Evolutionary conservation across 164 flowering plant species (phyloP).

Genomic region (Tetrastigma voinierianum): DNA sequence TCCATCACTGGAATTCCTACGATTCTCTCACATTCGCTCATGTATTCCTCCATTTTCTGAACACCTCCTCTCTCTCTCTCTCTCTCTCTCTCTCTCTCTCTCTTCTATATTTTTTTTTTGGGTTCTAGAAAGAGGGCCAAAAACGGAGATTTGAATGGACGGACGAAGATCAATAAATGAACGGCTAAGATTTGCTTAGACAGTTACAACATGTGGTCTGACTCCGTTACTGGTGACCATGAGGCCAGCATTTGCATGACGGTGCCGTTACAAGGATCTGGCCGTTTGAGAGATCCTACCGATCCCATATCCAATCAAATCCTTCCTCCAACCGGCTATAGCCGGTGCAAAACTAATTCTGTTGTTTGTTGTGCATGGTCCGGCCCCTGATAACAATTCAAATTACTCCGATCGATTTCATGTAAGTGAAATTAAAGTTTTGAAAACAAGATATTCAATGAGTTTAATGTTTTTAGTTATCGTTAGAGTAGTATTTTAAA

Average conservation of each 20-base stretch:
- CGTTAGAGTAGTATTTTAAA: too few species aligned
- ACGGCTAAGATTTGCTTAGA: constrained; percentile 17
- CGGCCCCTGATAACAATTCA: too few species aligned
- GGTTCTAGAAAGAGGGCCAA: not conserved
- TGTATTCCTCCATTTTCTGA: constrained; percentile 21
- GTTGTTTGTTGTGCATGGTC: too few species aligned
- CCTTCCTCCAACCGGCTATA: too few species aligned
- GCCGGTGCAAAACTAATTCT: too few species aligned
- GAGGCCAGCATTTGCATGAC: constrained; percentile 13
- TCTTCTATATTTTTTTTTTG: not conserved
- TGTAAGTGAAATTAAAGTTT: too few species aligned
- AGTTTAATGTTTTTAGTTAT: too few species aligned
- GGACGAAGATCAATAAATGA: not conserved
- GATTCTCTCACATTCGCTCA: constrained; percentile 19
- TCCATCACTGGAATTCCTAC: constrained; percentile 22
- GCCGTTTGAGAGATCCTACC: constrained; percentile 3
- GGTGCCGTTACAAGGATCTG: constrained; percentile 27
- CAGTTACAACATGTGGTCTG: constrained; percentile 8
- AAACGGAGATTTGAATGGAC: constrained; percentile 6
- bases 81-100: constrained; percentile 2
- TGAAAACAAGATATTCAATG: too few species aligned
- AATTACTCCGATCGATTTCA: too few species aligned
- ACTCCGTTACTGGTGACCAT: constrained; percentile 32
- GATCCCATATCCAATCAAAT: too few species aligned
- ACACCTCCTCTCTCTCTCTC: constrained; percentile 4